A percentile compares a stretch with the other conserved stretches of the same genome.
These are phyloP conservation scores for Helminthosporium solani DNA, from an alignment of 2,329 filamentous ascomycete genomes.

Conservation along the genomic window DNA sequence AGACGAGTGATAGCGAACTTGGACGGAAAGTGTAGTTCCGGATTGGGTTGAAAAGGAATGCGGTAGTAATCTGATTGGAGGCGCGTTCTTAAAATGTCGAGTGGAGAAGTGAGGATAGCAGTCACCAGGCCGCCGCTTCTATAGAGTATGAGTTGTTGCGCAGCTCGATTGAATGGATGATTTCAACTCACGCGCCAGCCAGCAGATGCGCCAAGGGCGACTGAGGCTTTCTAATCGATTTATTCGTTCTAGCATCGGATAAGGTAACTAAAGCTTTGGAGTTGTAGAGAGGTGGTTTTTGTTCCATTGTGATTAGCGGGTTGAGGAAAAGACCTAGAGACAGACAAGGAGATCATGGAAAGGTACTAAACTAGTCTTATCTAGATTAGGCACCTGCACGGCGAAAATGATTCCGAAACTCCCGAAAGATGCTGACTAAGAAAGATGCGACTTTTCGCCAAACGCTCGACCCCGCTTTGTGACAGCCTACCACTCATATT, in stretches of 20 bases:
- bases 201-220: neutral
- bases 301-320: neutral
- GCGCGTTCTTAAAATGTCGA: neutral
- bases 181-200: neutral
- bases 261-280: neutral
- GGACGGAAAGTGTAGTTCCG: neutral
- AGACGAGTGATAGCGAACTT: neutral
- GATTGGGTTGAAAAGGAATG: slow-evolving; percentile 1
- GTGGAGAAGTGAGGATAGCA: slow-evolving; percentile 1
- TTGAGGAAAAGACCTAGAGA: neutral
- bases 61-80: slow-evolving; percentile 1
- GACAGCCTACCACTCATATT: no score
- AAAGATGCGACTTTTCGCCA: no score
- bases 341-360: neutral
- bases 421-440: no score
- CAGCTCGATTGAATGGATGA: neutral
- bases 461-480: no score
- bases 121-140: slow-evolving; percentile 3
- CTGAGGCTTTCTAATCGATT: neutral
- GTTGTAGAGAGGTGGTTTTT: neutral
- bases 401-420: no score
- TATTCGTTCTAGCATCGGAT: neutral
- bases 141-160: neutral
- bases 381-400: no score
- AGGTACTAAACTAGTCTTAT: no score